Conservation (phyloP, 345 rosid genomes). For the Bruguiera sexangula region DNA sequence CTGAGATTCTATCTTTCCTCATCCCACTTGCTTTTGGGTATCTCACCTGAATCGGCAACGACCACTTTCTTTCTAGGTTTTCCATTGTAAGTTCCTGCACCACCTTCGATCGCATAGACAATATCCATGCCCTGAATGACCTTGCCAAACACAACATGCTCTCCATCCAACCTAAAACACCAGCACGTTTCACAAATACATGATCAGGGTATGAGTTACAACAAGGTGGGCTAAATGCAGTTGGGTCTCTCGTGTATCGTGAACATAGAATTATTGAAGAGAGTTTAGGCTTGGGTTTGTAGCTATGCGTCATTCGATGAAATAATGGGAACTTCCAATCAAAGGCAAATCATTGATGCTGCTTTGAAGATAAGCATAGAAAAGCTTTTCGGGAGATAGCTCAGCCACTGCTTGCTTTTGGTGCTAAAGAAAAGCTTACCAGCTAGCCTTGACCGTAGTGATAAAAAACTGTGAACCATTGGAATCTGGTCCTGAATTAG, state of each 20-base stretch:
- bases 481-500: slow-evolving; percentile 82
- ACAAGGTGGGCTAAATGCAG: background rate
- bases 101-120: slow-evolving; percentile 87
- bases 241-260: background rate
- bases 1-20: slow-evolving; percentile 55
- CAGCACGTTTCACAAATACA: background rate
- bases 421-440: slow-evolving; percentile 46
- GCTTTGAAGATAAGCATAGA: too few relatives aligned
- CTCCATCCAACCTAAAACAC: slow-evolving; percentile 80
- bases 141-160: slow-evolving; percentile 92
- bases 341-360: too few relatives aligned
- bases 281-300: background rate
- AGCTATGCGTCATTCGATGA: background rate
- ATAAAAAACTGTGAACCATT: slow-evolving; percentile 97
- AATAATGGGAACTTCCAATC: background rate
- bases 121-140: slow-evolving; percentile 92
- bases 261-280: background rate
- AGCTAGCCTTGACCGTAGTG: slow-evolving; percentile 86
- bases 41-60: slow-evolving; percentile 86
- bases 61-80: slow-evolving; percentile 91
- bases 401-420: background rate
- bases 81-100: slow-evolving; percentile 95
- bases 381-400: too few relatives aligned
- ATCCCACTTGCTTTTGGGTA: slow-evolving; percentile 86
- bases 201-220: background rate